Conservation (phyloP, 129 eudicot genomes). For the Ambrosia artemisiifolia region DNA sequence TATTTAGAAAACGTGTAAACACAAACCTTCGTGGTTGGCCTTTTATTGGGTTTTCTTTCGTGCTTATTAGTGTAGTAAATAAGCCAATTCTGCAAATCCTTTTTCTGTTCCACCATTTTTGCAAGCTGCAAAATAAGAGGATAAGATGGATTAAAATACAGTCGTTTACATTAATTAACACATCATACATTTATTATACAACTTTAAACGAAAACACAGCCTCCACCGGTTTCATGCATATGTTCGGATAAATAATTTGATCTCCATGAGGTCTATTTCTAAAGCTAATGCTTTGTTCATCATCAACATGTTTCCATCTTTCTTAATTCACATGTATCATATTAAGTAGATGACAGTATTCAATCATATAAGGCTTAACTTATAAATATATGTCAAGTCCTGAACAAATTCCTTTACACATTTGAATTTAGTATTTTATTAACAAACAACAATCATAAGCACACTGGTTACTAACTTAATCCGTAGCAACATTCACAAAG, state of each 20-base stretch:
- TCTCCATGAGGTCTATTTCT: background rate
- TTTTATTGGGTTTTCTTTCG: conserved; percentile 59
- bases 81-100: conserved; percentile 59
- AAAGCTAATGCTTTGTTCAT: too few species aligned
- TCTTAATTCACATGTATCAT: too few species aligned
- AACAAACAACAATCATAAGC: too few species aligned
- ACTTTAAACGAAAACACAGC: background rate
- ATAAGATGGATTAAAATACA: conserved; percentile 21
- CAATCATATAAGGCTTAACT: too few species aligned
- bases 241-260: too few species aligned
- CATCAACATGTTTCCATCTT: too few species aligned
- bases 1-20: conserved; percentile 12
- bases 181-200: background rate
- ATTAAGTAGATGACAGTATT: too few species aligned
- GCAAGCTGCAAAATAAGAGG: conserved; percentile 53
- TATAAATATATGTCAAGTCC: too few species aligned
- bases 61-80: conserved; percentile 71
- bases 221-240: background rate
- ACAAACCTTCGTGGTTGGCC: conserved; percentile 77
- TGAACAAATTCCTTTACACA: too few species aligned
- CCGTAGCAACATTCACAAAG: too few species aligned
- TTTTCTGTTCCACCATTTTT: conserved; percentile 67
- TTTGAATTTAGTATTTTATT: too few species aligned
- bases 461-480: too few species aligned
- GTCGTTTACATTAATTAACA: background rate